Conservation (phyloP, 441 rosid genomes). For the Viola pubescens region DNA sequence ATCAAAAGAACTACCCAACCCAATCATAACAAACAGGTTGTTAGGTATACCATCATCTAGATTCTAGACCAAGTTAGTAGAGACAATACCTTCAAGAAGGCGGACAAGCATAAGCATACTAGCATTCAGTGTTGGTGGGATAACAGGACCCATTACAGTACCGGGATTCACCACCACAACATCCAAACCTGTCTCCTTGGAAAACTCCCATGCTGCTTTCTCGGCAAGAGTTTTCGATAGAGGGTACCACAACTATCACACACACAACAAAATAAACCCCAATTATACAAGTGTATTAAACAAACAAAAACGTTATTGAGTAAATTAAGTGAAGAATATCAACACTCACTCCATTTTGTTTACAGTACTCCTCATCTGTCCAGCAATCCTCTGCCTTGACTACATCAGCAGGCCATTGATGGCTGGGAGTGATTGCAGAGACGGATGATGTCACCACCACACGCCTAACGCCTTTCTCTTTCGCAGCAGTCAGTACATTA, state of each 20-base stretch:
- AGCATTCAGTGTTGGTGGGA: constrained; percentile 58
- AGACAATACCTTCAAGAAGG: constrained; percentile 56
- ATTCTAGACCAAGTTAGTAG: background rate
- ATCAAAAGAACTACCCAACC: no score
- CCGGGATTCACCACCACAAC: constrained; percentile 91
- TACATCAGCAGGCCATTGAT: constrained; percentile 70
- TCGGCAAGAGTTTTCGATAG: constrained; percentile 78
- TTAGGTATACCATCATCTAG: background rate
- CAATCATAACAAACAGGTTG: no score
- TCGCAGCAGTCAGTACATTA: constrained; percentile 73
- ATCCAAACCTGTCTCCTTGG: constrained; percentile 63
- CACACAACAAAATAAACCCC: constrained; percentile 5
- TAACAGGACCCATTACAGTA: constrained; percentile 79
- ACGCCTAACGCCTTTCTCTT: constrained; percentile 61
- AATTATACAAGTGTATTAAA: background rate
- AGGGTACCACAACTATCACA: constrained; percentile 71
- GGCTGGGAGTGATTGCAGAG: constrained; percentile 75
- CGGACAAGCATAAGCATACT: constrained; percentile 75
- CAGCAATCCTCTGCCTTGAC: constrained; percentile 73
- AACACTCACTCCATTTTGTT: constrained; percentile 47
- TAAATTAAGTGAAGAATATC: background rate
- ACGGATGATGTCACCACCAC: constrained; percentile 75
- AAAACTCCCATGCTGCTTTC: constrained; percentile 84
- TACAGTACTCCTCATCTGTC: constrained; percentile 70
- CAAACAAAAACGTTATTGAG: background rate